phyloP scores from a whole-genome alignment of 164 flowering plant genomes.

The Vitis rotundifolia region DNA sequence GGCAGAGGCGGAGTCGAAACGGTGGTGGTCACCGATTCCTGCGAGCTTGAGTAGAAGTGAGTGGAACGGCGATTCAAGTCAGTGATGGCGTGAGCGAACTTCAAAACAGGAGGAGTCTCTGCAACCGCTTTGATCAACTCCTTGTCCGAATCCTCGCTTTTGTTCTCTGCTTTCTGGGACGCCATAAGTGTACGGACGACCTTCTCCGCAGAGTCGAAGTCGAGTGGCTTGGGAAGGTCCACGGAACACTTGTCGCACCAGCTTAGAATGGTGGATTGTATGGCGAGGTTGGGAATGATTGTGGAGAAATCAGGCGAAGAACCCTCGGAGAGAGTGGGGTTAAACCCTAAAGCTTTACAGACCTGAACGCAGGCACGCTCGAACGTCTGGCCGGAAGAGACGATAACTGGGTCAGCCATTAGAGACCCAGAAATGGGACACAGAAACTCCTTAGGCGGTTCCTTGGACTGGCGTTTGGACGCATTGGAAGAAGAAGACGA shows the following conservation, averaged over 20 bases:
- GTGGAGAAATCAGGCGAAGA: constrained; percentile 41
- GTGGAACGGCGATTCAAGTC: constrained; percentile 18
- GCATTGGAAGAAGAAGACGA: constrained; percentile 7
- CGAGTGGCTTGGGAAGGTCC: constrained; percentile 27
- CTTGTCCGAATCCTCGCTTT: neutral
- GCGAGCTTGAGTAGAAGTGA: constrained; percentile 24
- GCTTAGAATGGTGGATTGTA: constrained; percentile 37
- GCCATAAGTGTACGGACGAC: constrained; percentile 26
- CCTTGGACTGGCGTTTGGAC: neutral
- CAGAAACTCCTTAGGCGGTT: constrained; percentile 29
- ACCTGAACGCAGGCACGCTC: constrained; percentile 33
- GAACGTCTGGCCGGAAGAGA: constrained; percentile 48
- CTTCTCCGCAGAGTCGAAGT: constrained; percentile 20
- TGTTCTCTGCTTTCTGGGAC: neutral
- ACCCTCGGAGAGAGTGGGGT: constrained; percentile 20
- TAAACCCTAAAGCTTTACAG: constrained; percentile 25
- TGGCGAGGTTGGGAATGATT: constrained; percentile 46
- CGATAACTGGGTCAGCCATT: constrained; percentile 49
- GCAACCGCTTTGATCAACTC: constrained; percentile 18
- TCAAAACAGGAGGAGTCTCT: constrained; percentile 10
- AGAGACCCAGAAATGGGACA: constrained; percentile 41
- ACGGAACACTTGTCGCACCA: constrained; percentile 25
- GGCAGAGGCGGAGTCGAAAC: constrained; percentile 17
- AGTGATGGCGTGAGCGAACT: constrained; percentile 21
- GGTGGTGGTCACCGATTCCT: constrained; percentile 22